Percentiles rank a stretch among this genome's conserved stretches.
Conservation (phyloP, 495 filamentous ascomycete genomes). For the Neurospora sp. region DNA sequence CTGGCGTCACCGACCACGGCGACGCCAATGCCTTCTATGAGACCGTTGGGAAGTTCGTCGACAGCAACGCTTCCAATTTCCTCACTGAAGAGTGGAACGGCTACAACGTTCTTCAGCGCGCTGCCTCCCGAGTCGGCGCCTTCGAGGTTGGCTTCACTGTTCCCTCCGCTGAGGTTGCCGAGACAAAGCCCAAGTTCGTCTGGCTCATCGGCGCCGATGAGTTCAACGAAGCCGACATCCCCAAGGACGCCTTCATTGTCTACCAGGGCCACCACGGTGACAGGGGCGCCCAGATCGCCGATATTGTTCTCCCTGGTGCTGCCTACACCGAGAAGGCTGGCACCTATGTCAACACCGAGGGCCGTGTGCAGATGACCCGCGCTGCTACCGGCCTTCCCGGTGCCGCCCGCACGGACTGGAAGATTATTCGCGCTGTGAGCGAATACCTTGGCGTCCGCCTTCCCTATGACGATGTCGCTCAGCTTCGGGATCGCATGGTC, state of each 20-base stretch:
- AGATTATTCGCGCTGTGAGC: slow-evolving; percentile 84
- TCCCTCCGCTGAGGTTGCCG: slow-evolving; percentile 64
- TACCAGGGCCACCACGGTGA: slow-evolving; percentile 99
- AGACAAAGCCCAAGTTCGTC: slow-evolving; percentile 82
- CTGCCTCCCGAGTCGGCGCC: slow-evolving; percentile 81
- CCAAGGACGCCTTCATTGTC: slow-evolving; percentile 88
- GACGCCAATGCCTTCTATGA: slow-evolving; percentile 92
- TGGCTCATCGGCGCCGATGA: slow-evolving; percentile 97
- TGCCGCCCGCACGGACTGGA: slow-evolving; percentile 92
- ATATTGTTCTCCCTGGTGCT: slow-evolving; percentile 86
- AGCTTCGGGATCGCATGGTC: slow-evolving; percentile 82
- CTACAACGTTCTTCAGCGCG: slow-evolving; percentile 90
- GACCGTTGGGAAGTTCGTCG: slow-evolving; percentile 75
- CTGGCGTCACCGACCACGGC: slow-evolving; percentile 74
- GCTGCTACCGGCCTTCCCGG: slow-evolving; percentile 77
- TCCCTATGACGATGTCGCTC: slow-evolving; percentile 85
- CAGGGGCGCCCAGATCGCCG: slow-evolving; percentile 80
- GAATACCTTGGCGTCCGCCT: slow-evolving; percentile 84
- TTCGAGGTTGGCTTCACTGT: slow-evolving; percentile 92
- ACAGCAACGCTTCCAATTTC: slow-evolving; percentile 85
- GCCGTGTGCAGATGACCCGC: slow-evolving; percentile 84
- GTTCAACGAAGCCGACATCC: slow-evolving; percentile 65
- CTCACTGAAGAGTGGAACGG: slow-evolving; percentile 87
- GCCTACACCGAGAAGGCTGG: slow-evolving; percentile 97
- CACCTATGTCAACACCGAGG: slow-evolving; percentile 96